These are phyloP conservation scores for Huntiella abstrusa DNA, from an alignment of 2,329 filamentous ascomycete genomes.

Conservation along the genomic window DNA sequence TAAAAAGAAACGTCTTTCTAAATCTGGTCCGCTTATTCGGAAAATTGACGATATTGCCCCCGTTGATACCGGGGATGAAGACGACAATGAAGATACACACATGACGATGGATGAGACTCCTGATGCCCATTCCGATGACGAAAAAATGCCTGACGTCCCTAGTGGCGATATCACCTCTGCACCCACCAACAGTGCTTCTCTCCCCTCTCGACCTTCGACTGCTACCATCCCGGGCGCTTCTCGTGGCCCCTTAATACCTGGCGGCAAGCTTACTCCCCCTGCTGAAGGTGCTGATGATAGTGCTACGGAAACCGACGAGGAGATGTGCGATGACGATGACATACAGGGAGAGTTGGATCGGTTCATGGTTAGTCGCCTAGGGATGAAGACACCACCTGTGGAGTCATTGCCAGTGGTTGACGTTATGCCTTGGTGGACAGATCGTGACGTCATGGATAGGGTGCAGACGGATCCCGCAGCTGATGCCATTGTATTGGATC, in stretches of 20 bases:
- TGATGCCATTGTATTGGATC: conserved; percentile 26
- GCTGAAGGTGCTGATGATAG: conserved; percentile 12
- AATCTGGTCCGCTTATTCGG: neutral
- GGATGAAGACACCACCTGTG: conserved; percentile 34
- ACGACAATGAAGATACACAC: too few relatives aligned
- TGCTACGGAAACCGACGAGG: conserved; percentile 27
- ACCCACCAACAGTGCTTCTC: neutral
- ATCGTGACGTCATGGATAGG: conserved; percentile 19
- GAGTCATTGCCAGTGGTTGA: conserved; percentile 32
- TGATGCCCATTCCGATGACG: neutral
- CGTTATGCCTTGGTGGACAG: conserved; percentile 11
- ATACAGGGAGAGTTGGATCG: conserved; percentile 17
- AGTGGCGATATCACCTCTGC: neutral
- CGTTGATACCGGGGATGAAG: neutral
- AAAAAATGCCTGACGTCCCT: conserved; percentile 3
- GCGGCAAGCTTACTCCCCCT: conserved; percentile 10
- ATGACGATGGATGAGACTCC: neutral
- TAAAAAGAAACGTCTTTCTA: neutral
- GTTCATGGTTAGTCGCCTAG: conserved; percentile 17
- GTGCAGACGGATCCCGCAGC: conserved; percentile 23
- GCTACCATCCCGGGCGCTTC: neutral
- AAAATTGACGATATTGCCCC: neutral
- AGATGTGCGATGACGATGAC: conserved; percentile 35
- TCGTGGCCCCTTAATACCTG: conserved; percentile 9
- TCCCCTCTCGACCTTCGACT: neutral